phyloP scores from a whole-genome alignment of 495 filamentous ascomycete species.

The Penicillium steckii region DNA sequence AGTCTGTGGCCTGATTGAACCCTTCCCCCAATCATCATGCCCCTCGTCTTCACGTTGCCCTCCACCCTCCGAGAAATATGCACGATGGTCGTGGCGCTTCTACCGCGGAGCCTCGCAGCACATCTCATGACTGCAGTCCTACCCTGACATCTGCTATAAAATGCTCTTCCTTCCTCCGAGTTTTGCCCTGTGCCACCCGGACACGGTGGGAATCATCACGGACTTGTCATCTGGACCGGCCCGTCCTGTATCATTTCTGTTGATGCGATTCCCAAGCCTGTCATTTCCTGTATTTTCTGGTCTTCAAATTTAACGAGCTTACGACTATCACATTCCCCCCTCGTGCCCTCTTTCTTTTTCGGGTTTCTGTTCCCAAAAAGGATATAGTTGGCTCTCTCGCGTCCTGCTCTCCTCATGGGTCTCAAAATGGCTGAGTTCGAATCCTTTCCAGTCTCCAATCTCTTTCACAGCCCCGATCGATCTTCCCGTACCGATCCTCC shows the following conservation, averaged over 20 bases:
- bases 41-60: conserved; percentile 13
- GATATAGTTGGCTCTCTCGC: background rate
- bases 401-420: conserved; percentile 18
- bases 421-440: conserved; percentile 32
- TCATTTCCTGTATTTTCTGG: background rate
- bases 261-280: background rate
- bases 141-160: conserved; percentile 11
- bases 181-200: conserved; percentile 20
- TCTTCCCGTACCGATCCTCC: conserved; percentile 10
- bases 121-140: conserved; percentile 22
- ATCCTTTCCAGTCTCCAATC: conserved; percentile 21
- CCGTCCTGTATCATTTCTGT: conserved; percentile 9
- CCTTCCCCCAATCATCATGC: conserved; percentile 17
- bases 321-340: conserved; percentile 19
- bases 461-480: conserved; percentile 14
- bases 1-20: background rate
- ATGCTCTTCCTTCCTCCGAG: conserved; percentile 2
- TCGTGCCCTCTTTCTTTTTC: conserved; percentile 7
- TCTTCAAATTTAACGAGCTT: background rate
- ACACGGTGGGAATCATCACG: conserved; percentile 16
- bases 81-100: conserved; percentile 14
- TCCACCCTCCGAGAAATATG: background rate
- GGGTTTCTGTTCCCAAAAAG: conserved; percentile 10
- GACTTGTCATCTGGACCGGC: conserved; percentile 22
- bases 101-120: conserved; percentile 22